Evolutionary conservation across 2,329 filamentous ascomycete genomes (phyloP).

Genomic region (Fusarium brevicatenulatum): DNA sequence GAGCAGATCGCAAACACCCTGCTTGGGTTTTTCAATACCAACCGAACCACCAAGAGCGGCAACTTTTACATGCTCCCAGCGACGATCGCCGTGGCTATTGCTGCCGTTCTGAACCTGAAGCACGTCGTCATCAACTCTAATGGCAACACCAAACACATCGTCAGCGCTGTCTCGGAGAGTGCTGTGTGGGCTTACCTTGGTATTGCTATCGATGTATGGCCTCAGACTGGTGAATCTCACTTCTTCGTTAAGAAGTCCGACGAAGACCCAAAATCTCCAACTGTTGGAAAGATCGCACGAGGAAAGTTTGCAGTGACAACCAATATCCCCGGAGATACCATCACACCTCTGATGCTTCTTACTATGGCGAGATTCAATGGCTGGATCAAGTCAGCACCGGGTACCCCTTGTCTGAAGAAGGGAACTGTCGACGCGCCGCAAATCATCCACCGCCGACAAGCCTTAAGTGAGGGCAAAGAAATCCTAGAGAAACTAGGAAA

Average conservation of each 20-base stretch:
- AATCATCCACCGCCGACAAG: background rate
- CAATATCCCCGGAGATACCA: background rate
- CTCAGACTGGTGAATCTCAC: background rate
- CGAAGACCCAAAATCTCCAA: background rate
- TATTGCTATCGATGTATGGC: background rate
- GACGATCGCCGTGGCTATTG: slow-evolving; percentile 1
- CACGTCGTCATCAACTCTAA: background rate
- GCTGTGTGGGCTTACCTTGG: slow-evolving; percentile 3
- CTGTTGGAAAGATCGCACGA: background rate
- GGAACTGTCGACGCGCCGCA: background rate
- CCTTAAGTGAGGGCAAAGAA: background rate
- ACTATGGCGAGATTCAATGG: background rate
- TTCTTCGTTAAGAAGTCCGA: slow-evolving; percentile 4
- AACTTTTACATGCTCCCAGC: background rate
- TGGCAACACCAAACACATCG: background rate
- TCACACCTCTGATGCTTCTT: background rate
- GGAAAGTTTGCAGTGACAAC: background rate
- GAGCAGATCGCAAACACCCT: background rate
- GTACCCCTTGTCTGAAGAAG: background rate
- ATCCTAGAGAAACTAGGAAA: slow-evolving; percentile 6
- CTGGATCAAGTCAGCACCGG: background rate
- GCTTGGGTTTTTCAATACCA: background rate
- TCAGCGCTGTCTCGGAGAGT: background rate
- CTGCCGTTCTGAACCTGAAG: background rate
- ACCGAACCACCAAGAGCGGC: background rate